Evolutionary conservation across 768 basidiomycete species (phyloP).

Genomic region (Kwoniella newhampshirensis): DNA sequence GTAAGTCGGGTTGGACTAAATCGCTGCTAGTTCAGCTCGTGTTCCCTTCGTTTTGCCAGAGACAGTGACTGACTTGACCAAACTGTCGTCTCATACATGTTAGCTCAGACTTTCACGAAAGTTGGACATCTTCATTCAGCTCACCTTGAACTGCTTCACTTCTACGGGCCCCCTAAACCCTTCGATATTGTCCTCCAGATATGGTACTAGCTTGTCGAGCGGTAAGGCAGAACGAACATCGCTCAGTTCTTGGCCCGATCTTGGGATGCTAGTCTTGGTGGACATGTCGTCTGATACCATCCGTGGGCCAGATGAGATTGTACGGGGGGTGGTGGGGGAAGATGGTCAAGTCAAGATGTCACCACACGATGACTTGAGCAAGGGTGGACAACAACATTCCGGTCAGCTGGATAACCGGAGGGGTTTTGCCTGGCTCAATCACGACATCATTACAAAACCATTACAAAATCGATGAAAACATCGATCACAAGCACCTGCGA

Average conservation of each 20-base stretch:
- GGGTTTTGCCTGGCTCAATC: too few relatives aligned
- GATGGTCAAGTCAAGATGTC: too few relatives aligned
- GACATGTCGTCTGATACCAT: background rate
- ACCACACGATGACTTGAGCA: too few relatives aligned
- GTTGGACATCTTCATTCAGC: slow-evolving; percentile 32
- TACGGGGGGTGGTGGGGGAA: too few relatives aligned
- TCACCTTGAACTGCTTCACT: slow-evolving; percentile 90
- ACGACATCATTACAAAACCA: too few relatives aligned
- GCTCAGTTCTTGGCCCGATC: slow-evolving; percentile 32
- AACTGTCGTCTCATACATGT: slow-evolving; percentile 59
- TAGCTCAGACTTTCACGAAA: background rate
- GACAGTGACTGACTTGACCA: slow-evolving; percentile 77
- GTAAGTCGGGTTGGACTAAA: slow-evolving; percentile 92
- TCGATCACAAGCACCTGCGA: too few relatives aligned
- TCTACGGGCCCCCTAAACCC: slow-evolving; percentile 65
- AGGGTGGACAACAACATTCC: too few relatives aligned
- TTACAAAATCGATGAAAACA: too few relatives aligned
- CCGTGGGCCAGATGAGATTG: background rate
- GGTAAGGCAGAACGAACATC: slow-evolving; percentile 34
- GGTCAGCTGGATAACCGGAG: too few relatives aligned
- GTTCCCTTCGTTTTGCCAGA: too few relatives aligned
- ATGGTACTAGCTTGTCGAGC: slow-evolving; percentile 42
- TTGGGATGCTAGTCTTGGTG: background rate
- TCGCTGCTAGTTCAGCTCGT: background rate
- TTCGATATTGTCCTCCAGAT: slow-evolving; percentile 63